Evolutionary conservation across 2,329 filamentous ascomycete genomes (phyloP).

Genomic region (Zymoseptoria brevis): DNA sequence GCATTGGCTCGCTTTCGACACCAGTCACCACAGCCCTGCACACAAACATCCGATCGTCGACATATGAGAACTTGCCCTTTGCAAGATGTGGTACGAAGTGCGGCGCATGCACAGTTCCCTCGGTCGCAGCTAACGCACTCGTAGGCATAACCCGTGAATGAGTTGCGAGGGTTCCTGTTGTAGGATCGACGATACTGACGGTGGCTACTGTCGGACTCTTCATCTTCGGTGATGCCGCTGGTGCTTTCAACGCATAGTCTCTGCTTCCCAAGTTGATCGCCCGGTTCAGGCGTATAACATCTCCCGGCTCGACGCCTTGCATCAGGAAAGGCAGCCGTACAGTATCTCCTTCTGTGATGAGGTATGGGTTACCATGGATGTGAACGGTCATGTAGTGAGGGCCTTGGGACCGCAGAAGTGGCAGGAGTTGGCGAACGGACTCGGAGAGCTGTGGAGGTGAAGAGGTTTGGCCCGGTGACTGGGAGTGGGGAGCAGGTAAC

Average conservation of each 20-base stretch:
- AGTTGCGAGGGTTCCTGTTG: constrained; percentile 18
- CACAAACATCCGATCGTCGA: constrained; percentile 77
- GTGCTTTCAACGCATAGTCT: constrained; percentile 78
- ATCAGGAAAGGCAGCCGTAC: constrained; percentile 45
- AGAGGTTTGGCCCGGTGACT: not conserved
- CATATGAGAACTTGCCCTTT: constrained; percentile 42
- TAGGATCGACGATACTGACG: constrained; percentile 18
- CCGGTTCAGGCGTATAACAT: constrained; percentile 79
- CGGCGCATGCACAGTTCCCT: constrained; percentile 20
- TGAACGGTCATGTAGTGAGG: constrained; percentile 71
- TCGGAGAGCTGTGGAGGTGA: constrained; percentile 40
- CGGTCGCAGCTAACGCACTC: constrained; percentile 24
- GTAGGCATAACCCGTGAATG: constrained; percentile 23
- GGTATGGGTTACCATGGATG: constrained; percentile 72
- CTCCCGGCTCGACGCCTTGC: constrained; percentile 56
- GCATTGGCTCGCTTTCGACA: constrained; percentile 61
- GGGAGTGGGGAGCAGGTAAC: not conserved
- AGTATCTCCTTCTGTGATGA: constrained; percentile 55
- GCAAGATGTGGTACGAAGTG: constrained; percentile 35
- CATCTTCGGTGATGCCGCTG: constrained; percentile 44
- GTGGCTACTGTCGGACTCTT: constrained; percentile 23
- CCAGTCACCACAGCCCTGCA: constrained; percentile 81
- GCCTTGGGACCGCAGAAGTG: constrained; percentile 63
- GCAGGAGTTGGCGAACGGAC: constrained; percentile 56
- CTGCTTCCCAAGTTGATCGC: constrained; percentile 75